A percentile compares a stretch with the other conserved stretches of the same genome.
phyloP scores from a whole-genome alignment of 2,329 filamentous ascomycete genomes.

The Camillea tinctor region DNA sequence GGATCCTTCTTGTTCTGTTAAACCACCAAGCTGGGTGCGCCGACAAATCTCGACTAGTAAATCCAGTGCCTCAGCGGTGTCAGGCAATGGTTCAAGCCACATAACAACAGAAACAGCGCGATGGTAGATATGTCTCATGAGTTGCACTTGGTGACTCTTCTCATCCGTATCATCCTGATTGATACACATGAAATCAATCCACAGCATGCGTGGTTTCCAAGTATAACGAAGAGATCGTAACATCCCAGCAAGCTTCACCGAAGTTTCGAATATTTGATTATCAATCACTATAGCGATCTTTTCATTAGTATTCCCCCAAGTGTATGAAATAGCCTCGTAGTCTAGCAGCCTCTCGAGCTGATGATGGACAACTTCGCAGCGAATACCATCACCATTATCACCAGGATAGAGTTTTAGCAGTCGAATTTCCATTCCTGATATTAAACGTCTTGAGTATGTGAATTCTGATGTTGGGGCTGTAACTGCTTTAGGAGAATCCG shows the following conservation, averaged over 20 bases:
- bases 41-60: slow-evolving; percentile 3
- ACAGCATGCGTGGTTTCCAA: slow-evolving; percentile 9
- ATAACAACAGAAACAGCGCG: slow-evolving; percentile 12
- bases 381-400: not conserved
- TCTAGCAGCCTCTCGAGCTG: not conserved
- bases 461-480: not conserved
- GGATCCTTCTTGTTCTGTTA: slow-evolving; percentile 5
- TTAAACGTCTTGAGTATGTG: not conserved
- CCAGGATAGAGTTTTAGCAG: slow-evolving; percentile 5
- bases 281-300: slow-evolving; percentile 5
- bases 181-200: slow-evolving; percentile 20
- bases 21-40: not conserved
- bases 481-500: not conserved
- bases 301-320: slow-evolving; percentile 15
- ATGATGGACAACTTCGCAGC: slow-evolving; percentile 6
- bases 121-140: slow-evolving; percentile 17
- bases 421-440: slow-evolving; percentile 3
- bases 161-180: slow-evolving; percentile 13
- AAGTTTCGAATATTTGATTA: slow-evolving; percentile 7
- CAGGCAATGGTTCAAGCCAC: slow-evolving; percentile 13
- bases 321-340: slow-evolving; percentile 21
- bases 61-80: slow-evolving; percentile 3
- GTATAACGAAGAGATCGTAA: slow-evolving; percentile 4
- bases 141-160: slow-evolving; percentile 10
- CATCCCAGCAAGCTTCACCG: slow-evolving; percentile 9